Evolutionary conservation across 495 filamentous ascomycete species (phyloP).

Genomic region (Aspergillus taichungensis): DNA sequence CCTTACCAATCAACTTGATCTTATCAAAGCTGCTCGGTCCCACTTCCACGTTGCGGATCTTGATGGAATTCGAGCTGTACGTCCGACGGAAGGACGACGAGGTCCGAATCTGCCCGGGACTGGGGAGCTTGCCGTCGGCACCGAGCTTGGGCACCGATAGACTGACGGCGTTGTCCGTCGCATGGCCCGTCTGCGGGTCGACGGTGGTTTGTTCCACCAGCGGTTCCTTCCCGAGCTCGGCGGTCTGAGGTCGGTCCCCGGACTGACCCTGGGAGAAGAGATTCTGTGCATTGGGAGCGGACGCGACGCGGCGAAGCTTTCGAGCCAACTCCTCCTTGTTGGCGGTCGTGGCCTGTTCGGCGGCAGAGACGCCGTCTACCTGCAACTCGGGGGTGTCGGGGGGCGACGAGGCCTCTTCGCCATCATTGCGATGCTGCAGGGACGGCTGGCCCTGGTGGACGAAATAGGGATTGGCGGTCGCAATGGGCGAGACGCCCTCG

Average conservation of each 20-base stretch:
- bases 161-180: slow-evolving; percentile 26
- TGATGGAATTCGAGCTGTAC: slow-evolving; percentile 98
- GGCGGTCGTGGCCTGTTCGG: slow-evolving; percentile 65
- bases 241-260: slow-evolving; percentile 66
- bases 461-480: slow-evolving; percentile 95
- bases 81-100: slow-evolving; percentile 78
- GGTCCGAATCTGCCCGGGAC: slow-evolving; percentile 45
- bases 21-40: slow-evolving; percentile 96
- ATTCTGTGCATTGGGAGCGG: slow-evolving; percentile 93
- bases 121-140: slow-evolving; percentile 36
- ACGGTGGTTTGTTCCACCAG: slow-evolving; percentile 48
- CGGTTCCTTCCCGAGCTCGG: slow-evolving; percentile 71
- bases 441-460: slow-evolving; percentile 91
- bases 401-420: slow-evolving; percentile 91
- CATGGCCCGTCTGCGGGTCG: slow-evolving; percentile 46
- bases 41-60: slow-evolving; percentile 93
- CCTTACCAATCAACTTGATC: slow-evolving; percentile 98
- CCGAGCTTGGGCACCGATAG: slow-evolving; percentile 36
- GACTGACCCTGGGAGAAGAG: slow-evolving; percentile 63
- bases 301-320: slow-evolving; percentile 87
- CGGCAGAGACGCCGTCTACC: slow-evolving; percentile 60
- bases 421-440: slow-evolving; percentile 88
- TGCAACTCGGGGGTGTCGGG: slow-evolving; percentile 79
- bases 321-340: slow-evolving; percentile 90
- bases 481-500: slow-evolving; percentile 82